Percentiles rank a stretch among this genome's conserved stretches.
These are phyloP conservation scores for Paulownia fortunei DNA, from an alignment of 257 asterid genomes.

Conservation along the genomic window DNA sequence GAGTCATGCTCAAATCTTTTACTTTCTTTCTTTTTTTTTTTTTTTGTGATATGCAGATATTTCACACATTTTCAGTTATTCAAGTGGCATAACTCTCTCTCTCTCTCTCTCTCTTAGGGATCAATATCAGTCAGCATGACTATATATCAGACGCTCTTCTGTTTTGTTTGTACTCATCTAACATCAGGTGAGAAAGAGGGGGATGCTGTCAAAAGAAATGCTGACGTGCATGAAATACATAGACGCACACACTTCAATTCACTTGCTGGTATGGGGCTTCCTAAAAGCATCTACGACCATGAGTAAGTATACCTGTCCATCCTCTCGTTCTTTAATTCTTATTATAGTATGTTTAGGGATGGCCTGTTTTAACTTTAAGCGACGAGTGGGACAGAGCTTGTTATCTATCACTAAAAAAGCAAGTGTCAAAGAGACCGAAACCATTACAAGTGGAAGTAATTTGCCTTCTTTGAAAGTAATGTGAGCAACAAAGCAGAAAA, in stretches of 20 bases:
- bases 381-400: conserved; percentile 1
- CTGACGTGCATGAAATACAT: conserved; percentile 85
- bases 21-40: neutral
- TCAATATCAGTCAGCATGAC: conserved; percentile 96
- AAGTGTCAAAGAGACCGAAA: neutral
- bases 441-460: neutral
- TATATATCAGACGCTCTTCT: conserved; percentile 83
- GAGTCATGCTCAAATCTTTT: neutral
- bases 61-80: neutral
- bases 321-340: neutral
- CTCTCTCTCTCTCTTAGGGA: conserved; percentile 63
- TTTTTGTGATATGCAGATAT: neutral
- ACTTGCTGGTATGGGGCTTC: conserved; percentile 63
- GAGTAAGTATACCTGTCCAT: conserved; percentile 63
- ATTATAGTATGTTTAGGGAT: neutral
- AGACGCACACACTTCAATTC: conserved; percentile 82
- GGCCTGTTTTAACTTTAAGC: neutral
- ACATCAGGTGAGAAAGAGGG: conserved; percentile 89
- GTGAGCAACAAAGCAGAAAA: neutral
- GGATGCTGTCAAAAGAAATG: conserved; percentile 79
- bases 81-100: conserved; percentile 31
- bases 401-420: conserved; percentile 7
- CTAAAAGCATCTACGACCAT: conserved; percentile 75
- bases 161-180: conserved; percentile 83
- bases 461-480: conserved; percentile 16